Evolutionary conservation across 495 filamentous ascomycete species (phyloP).

Genomic region (Ascobolus immersus): DNA sequence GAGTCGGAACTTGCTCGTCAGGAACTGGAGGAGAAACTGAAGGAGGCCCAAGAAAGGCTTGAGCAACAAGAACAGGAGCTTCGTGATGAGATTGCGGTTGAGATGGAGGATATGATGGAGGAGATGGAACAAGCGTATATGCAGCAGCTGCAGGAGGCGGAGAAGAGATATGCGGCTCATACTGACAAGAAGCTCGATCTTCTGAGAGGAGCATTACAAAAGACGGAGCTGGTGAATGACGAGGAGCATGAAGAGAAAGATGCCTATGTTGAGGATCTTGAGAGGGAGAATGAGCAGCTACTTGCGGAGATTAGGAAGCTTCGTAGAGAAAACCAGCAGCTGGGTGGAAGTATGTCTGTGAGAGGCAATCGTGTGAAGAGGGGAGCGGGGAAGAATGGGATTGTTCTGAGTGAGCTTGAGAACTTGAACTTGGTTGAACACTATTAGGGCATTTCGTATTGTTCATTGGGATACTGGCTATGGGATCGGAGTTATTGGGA

Average conservation of each 20-base stretch:
- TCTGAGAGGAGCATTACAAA: not conserved
- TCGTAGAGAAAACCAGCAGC: too few species aligned
- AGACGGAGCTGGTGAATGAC: not conserved
- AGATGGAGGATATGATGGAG: constrained; percentile 24
- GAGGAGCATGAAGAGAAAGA: not conserved
- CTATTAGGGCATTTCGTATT: too few species aligned
- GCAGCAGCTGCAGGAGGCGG: constrained; percentile 25
- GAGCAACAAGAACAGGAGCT: constrained; percentile 29
- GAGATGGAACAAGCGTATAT: constrained; percentile 39
- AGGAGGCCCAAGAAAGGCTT: constrained; percentile 27
- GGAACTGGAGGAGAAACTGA: constrained; percentile 35
- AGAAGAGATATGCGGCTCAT: constrained; percentile 8
- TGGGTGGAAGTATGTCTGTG: too few species aligned
- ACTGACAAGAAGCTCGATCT: not conserved
- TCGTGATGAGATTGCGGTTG: constrained; percentile 10
- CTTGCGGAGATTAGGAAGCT: too few species aligned
- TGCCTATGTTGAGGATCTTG: too few species aligned
- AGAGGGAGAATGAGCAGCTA: too few species aligned
- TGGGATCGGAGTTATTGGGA: not conserved
- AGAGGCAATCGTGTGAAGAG: too few species aligned
- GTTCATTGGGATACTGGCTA: too few species aligned
- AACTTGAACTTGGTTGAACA: too few species aligned
- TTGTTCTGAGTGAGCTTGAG: too few species aligned
- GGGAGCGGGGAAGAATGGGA: too few species aligned
- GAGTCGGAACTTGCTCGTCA: constrained; percentile 27